Evolutionary conservation across 805 yeast species (phyloP), one percentile per base, ranked within the genome.

Genomic region (Lipomyces yamadae): DNA sequence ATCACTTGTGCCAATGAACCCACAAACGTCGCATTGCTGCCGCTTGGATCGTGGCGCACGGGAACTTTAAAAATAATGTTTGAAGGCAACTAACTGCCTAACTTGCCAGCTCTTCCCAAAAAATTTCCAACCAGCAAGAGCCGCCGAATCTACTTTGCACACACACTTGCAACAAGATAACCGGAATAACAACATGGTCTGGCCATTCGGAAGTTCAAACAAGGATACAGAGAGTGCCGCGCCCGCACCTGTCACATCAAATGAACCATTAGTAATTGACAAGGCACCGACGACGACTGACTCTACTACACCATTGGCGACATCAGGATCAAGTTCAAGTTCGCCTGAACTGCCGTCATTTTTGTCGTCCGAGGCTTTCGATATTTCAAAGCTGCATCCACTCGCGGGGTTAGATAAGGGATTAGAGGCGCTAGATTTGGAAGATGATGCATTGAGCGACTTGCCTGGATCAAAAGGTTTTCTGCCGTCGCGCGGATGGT

Each of bases 401-500:
- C 64, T 72, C 18, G 74, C 74, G 10, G 72, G 73, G 7, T 60
- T 72, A 35, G 74, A 64, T n/a, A 54, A 64, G 52, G 70, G 67
- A 5, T 85, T 95, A 61, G 98, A 95, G 78, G 94, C 88, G 77
- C 80, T 95, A 72, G 97, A 94, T 73, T 82, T 95, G 69, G 98
- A 94, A 74, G 93, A 88, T 68, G 97, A 92, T 72, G 83, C 86
- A 70, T 81, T 92, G 69, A 85, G 87, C 58, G 79, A 85, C n/a
- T 78, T 91, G 74, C 96, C 92, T 75, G 97, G 97, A 52, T 86
- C 96, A 1, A 92, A 91, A 76, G 96, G 97, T 66, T 77, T 94
- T 66, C 85, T 95, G 70, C 97, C 99, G 34, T 90, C 96, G n/a
- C 88, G 98, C 81, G 97, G 96, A 73, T 95, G 97, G 96, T 85